Conservation (phyloP, 805 yeast genomes). For the Candida maris region DNA sequence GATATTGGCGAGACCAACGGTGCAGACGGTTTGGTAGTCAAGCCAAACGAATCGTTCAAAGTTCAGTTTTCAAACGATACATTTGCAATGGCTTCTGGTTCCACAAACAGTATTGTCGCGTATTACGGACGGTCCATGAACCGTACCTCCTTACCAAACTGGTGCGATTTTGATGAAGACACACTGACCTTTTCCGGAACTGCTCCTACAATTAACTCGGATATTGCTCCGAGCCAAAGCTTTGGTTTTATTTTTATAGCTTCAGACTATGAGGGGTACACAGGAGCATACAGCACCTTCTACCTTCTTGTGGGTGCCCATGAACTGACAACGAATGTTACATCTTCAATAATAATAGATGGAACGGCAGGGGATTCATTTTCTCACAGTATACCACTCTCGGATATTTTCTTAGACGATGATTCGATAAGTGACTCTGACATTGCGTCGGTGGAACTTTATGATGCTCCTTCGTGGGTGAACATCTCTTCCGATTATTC, state of each 20-base stretch:
- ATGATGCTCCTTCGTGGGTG: conserved; percentile 61
- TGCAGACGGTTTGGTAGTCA: conserved; percentile 63
- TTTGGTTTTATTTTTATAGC: conserved; percentile 74
- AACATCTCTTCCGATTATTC: conserved; percentile 37
- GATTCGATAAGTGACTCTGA: conserved; percentile 42
- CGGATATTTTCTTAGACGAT: conserved; percentile 65
- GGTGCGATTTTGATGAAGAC: conserved; percentile 70
- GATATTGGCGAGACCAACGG: conserved; percentile 76
- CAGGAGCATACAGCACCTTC: conserved; percentile 70
- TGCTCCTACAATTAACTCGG: conserved; percentile 82
- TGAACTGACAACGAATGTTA: conserved; percentile 62
- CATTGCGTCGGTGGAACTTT: conserved; percentile 49
- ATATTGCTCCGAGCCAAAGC: conserved; percentile 79
- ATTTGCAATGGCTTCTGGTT: conserved; percentile 45
- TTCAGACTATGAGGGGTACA: conserved; percentile 68
- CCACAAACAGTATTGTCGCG: conserved; percentile 49
- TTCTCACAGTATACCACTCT: conserved; percentile 56
- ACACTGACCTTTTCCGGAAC: conserved; percentile 74
- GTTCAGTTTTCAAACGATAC: conserved; percentile 60
- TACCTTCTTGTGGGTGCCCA: conserved; percentile 85
- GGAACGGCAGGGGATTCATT: conserved; percentile 63
- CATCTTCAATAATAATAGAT: conserved; percentile 55
- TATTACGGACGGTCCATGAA: conserved; percentile 81
- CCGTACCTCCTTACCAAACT: conserved; percentile 85
- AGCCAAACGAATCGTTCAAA: conserved; percentile 64